A percentile compares a stretch with the other conserved stretches of the same genome.
These are phyloP conservation scores for Funneliformis mosseae DNA, from an alignment of 192 early-diverging fungal species.

Conservation along the genomic window DNA sequence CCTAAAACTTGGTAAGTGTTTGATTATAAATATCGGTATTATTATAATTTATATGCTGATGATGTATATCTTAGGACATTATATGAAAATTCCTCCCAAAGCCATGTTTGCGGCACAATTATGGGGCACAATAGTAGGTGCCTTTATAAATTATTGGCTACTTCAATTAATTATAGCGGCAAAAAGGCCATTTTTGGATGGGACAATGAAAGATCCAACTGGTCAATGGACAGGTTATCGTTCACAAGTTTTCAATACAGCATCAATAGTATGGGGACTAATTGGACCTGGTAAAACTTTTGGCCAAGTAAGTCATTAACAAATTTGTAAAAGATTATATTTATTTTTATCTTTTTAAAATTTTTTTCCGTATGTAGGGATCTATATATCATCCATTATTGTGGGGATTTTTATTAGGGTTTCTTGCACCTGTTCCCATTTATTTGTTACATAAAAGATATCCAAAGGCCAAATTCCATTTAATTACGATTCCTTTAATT, in stretches of 20 bases:
- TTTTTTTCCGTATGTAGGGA: background rate
- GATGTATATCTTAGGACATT: constrained; percentile 52
- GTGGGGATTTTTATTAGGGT: constrained; percentile 50
- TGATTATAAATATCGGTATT: background rate
- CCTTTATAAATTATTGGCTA: constrained; percentile 44
- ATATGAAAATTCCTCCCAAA: constrained; percentile 72
- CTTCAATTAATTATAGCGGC: constrained; percentile 36
- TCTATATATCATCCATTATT: constrained; percentile 46
- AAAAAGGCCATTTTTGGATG: constrained; percentile 35
- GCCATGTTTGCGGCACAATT: constrained; percentile 65
- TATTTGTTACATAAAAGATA: constrained; percentile 47
- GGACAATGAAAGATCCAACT: constrained; percentile 42
- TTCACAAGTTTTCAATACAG: constrained; percentile 52
- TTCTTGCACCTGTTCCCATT: constrained; percentile 38
- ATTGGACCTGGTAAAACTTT: constrained; percentile 60
- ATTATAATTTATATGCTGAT: background rate
- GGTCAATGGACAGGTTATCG: constrained; percentile 44
- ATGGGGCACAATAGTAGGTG: constrained; percentile 53
- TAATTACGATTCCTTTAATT: constrained; percentile 29
- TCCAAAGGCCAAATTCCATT: constrained; percentile 45
- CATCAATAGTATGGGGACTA: constrained; percentile 65
- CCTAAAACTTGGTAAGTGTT: constrained; percentile 66
- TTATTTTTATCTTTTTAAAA: constrained; percentile 30
- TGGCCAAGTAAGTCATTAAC: constrained; percentile 35
- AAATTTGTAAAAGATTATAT: constrained; percentile 4